Evolutionary conservation across 2,329 filamentous ascomycete species (phyloP).

Genomic region (Xylaria sp.): DNA sequence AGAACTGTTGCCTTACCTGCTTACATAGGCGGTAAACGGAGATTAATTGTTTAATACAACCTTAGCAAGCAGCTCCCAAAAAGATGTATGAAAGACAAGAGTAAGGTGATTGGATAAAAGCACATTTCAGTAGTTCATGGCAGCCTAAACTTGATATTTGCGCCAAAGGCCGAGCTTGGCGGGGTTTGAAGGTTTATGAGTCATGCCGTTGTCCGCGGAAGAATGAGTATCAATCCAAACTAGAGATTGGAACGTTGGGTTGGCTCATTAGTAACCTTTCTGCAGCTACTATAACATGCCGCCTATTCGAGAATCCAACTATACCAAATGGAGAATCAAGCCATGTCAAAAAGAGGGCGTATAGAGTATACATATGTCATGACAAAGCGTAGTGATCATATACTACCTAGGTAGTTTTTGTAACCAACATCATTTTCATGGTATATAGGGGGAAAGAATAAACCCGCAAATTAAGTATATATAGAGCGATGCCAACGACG

Average conservation of each 20-base stretch:
- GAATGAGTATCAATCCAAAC: neutral
- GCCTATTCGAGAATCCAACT: conserved; percentile 1
- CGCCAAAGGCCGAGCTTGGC: neutral
- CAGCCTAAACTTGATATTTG: neutral
- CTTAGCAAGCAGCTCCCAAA: too few species aligned
- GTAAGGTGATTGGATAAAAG: neutral
- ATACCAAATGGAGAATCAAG: neutral
- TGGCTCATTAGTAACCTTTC: neutral
- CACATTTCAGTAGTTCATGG: neutral
- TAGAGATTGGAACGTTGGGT: neutral
- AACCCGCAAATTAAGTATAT: conserved; percentile 2
- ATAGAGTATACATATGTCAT: conserved; percentile 14
- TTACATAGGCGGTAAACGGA: too few species aligned
- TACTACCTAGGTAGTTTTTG: neutral
- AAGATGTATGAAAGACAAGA: too few species aligned
- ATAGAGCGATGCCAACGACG: conserved; percentile 2
- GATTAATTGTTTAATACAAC: too few species aligned
- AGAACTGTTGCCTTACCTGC: too few species aligned
- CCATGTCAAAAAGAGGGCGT: conserved; percentile 6
- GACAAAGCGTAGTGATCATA: conserved; percentile 5
- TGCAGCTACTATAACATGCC: neutral
- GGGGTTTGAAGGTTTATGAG: conserved; percentile 5
- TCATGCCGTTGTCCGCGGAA: neutral
- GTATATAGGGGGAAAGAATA: neutral
- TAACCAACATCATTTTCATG: conserved; percentile 18